Evolutionary conservation across 2,329 filamentous ascomycete genomes (phyloP), one percentile per base, ranked within the genome.

Genomic region (Curvularia eragrostidis): DNA sequence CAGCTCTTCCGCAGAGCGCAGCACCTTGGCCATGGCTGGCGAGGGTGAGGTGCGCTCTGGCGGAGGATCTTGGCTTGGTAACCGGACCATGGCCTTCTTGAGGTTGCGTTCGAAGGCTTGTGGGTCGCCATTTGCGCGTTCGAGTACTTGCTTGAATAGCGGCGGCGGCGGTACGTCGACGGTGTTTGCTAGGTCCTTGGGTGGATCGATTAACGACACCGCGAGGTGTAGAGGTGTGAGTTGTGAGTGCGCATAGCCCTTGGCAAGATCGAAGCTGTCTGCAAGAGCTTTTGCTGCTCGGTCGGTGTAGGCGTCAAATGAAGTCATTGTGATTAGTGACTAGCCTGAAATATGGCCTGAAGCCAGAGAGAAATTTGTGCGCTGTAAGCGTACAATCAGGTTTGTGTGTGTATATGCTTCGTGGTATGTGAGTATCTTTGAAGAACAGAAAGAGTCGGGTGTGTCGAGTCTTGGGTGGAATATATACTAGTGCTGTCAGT

Each of bases 141-240:
- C 94, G 61, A 99, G 84, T 56, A 97, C 94, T 79, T 99, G 95
- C 66, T 91, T 88, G 83, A 98, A 96, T 52, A 99, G 86, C n/a
- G 93, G 91, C 66, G 83, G 81, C 18, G 84, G 81, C 23, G 86
- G 79, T 28, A 84, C 81, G 34, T 87, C 84, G 52, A 90, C 46
- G 78, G 81, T 64, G 80, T 82, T 79, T 91, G 91, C 77, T 91
- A 93, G 68, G 76, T 92, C 90, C 59, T 87, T 84, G 15, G 88
- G 87, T 43, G 90, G 90, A 63, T 92, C 90, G 71, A 94, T 85
- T 58, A 95, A 85, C 48, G 90, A 87, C 53, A 93, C 90, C 43
- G 93, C 93, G 52, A 99, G 86, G 77, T 99, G 95, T 59, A 98
- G 80, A 15, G 95, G 95, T 53, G 93, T 84, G 60, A 98, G 87